Evolutionary conservation across 2,329 filamentous ascomycete species (phyloP), one percentile per base, ranked within the genome.

Genomic region (Colletotrichum godetiae): DNA sequence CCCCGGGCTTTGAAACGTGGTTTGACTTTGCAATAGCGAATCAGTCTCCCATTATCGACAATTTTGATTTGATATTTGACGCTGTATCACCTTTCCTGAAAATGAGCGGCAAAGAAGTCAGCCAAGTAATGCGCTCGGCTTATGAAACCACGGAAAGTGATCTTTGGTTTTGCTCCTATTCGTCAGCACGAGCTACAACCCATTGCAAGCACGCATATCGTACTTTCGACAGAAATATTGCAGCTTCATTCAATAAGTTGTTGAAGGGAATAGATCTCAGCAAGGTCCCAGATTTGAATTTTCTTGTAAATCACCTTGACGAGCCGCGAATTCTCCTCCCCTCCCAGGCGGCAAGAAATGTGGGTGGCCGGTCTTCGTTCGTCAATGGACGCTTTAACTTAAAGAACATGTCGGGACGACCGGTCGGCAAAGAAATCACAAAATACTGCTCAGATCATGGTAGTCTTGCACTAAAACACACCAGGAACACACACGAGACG

Each of bases 241-340:
- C 72, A 1, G 55, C 73, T 1, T 67, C 81, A 0, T 83, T 86
- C 15, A 78, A 83, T 22, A 78, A 37, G 1, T 62, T 83, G 3
- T 49, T 84, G 5, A 76, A 74, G 4, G 77, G 76, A 4, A 59
- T 82, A 0, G 67, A 61, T 0, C 11, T 8, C 11, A 78, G 76
- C 0, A 56, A 71, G 2, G 59, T 86, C 5, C 83, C 85, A 0
- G 78, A 87, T 31, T 67, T 86, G 12, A 79, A 78, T 10, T 83
- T 88, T 29, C 79, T 88, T 0, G 78, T 88, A 15, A 89, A 88
- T 58, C 82, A 84, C 52, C 78, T 88, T 4, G 86, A 89, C 63
- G 86, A 89, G 73, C 86, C 87, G 1, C 78, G 82, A 4, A 82
- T 87, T 3, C 11, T 88, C 22, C 55, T 82, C 10, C 80, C 80